A percentile compares a stretch with the other conserved stretches of the same genome.
phyloP scores from a whole-genome alignment of 352 stramenopile species.

The Globisporangium splendens region DNA sequence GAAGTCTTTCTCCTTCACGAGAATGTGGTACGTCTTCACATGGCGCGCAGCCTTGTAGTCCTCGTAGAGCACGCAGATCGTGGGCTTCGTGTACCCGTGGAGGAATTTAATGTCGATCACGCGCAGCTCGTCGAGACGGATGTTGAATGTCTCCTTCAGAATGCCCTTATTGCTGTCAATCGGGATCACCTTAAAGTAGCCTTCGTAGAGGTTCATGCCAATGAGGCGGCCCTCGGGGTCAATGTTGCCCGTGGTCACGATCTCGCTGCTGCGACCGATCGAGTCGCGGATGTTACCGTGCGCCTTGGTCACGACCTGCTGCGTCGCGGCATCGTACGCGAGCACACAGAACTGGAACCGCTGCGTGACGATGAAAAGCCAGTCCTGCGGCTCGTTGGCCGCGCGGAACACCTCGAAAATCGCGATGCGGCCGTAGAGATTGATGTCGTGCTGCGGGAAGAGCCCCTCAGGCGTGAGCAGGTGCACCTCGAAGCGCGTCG shows the following conservation, averaged over 20 bases:
- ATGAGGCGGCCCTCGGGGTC: conserved; percentile 83
- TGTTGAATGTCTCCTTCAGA: conserved; percentile 89
- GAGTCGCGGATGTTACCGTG: conserved; percentile 84
- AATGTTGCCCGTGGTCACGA: conserved; percentile 87
- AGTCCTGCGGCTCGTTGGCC: conserved; percentile 70
- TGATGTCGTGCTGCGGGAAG: conserved; percentile 80
- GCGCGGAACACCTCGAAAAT: conserved; percentile 86
- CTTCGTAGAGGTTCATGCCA: conserved; percentile 91
- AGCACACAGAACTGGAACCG: conserved; percentile 90
- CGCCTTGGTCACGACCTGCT: conserved; percentile 80
- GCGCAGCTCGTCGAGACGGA: conserved; percentile 89
- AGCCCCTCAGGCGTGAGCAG: conserved; percentile 84
- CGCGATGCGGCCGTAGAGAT: conserved; percentile 84
- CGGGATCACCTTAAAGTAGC: conserved; percentile 89
- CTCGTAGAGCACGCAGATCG: conserved; percentile 91
- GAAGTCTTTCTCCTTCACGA: conserved; percentile 90
- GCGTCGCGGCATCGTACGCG: conserved; percentile 64
- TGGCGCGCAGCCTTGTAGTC: conserved; percentile 88
- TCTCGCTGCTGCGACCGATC: conserved; percentile 86
- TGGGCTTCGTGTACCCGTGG: conserved; percentile 83
- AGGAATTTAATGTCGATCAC: conserved; percentile 94
- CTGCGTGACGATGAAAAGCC: conserved; percentile 88
- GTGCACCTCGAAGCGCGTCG: conserved; percentile 87
- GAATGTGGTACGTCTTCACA: conserved; percentile 91
- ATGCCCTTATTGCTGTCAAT: conserved; percentile 80